Evolutionary conservation across 2,329 filamentous ascomycete species (phyloP).

Genomic region (Colletotrichum graminicola): DNA sequence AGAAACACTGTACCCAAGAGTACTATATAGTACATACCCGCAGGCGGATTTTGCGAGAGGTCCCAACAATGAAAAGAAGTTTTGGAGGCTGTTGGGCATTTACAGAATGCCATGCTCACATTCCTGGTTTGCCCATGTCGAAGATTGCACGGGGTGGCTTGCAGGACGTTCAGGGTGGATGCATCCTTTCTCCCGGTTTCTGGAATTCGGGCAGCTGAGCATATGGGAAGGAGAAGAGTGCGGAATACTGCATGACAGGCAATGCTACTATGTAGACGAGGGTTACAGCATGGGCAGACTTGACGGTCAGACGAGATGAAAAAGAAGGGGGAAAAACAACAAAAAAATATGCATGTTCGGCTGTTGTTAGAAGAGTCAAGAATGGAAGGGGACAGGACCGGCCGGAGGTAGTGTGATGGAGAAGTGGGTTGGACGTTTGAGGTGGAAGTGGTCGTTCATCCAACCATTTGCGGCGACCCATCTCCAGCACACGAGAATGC

Average conservation of each 20-base stretch:
- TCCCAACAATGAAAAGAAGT: conserved; percentile 5
- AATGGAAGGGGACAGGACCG: conserved; percentile 22
- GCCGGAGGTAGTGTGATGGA: conserved; percentile 28
- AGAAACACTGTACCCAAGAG: neutral
- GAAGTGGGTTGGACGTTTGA: conserved; percentile 6
- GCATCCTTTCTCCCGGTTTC: conserved; percentile 12
- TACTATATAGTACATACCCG: too few species aligned
- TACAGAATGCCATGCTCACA: conserved; percentile 32
- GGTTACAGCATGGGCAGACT: conserved; percentile 13
- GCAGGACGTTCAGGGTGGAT: neutral
- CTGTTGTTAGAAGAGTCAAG: conserved; percentile 12
- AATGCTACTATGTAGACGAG: conserved; percentile 28
- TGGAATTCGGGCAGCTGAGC: too few species aligned
- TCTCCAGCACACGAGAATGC: conserved; percentile 8
- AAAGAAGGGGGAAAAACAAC: too few species aligned
- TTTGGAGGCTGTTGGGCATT: conserved; percentile 3
- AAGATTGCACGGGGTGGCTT: conserved; percentile 18
- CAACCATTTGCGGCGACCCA: conserved; percentile 28
- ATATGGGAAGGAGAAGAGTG: neutral
- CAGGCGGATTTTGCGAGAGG: neutral
- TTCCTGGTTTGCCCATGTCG: conserved; percentile 16
- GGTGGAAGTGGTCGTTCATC: conserved; percentile 19
- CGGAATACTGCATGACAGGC: conserved; percentile 20
- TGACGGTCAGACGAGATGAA: neutral
- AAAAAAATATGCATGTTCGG: conserved; percentile 6